Evolutionary conservation across 768 basidiomycete genomes (phyloP), one percentile per base, ranked within the genome.

Genomic region (Lentinus tigrinus): DNA sequence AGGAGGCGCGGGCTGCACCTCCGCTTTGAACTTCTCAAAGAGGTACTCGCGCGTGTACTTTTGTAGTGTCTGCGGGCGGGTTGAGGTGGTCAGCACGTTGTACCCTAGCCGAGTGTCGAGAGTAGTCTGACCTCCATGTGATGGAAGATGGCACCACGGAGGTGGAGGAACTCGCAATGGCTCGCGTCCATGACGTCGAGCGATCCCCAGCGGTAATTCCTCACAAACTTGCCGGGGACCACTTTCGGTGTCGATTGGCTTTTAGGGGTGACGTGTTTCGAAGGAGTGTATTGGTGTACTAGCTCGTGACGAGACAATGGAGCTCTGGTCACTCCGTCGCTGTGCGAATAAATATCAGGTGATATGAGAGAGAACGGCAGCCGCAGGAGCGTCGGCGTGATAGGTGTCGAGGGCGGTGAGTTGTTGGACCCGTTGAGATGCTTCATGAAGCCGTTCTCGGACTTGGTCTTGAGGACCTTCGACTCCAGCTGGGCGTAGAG

Each of bases 361-460:
- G 91, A 88, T 66, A 91, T 84, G 69, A 93, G 81, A 16, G 91
- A 88, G 73, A 90, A 92, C n/a, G 91, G 91, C 52, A 92, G 79
- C 56, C 86, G 83, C 65, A 86, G 70, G 59, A 84, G 76, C 47
- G 85, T 77, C 56, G 85, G 77, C 42, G 82, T 72, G 61, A 81
- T 79, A 51, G 88, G 88, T 24, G 88, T 87, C 50, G 82, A 81
- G 44, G 88, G 87, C 42, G 89, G 88, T 23, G 87, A 85, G 64
- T 76, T 78, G 39, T 75, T 69, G 58, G 81, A 75, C 52, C 83
- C 85, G 70, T 86, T 85, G 39, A 77, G 65, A 69, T 85, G 84
- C 58, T 79, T 77, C 66, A 81, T 80, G 66, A 77, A 75, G 57
- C 75, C 70, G 66, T 68, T 70, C 56, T 78, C 75, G 61, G 75